Conservation (phyloP, 331 rosid genomes). For the Stylosanthes scabra region DNA sequence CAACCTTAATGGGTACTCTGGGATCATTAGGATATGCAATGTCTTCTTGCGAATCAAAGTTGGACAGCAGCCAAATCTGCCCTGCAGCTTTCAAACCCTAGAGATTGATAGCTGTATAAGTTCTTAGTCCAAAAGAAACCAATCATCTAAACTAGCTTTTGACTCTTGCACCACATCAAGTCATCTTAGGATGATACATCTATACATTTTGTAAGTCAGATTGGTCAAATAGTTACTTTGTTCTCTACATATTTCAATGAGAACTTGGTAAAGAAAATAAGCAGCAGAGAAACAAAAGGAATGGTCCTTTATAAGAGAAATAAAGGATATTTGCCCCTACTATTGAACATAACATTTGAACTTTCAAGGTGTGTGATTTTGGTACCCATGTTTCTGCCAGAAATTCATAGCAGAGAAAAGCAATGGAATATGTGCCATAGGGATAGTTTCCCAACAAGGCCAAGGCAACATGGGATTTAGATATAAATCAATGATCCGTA, state of each 20-base stretch:
- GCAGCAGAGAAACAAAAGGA: background rate
- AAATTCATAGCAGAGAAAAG: background rate
- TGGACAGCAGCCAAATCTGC: conserved; percentile 91
- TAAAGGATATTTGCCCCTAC: background rate
- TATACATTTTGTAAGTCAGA: conserved; percentile 12
- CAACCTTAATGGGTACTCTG: conserved; percentile 76
- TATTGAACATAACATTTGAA: background rate
- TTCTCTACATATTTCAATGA: conserved; percentile 10
- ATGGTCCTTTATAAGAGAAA: background rate
- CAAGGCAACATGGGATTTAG: conserved; percentile 14
- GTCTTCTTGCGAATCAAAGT: conserved; percentile 98
- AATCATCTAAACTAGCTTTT: conserved; percentile 32
- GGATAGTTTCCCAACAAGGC: background rate
- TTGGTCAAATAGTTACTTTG: conserved; percentile 14
- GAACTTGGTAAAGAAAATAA: background rate
- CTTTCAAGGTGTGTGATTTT: conserved; percentile 6
- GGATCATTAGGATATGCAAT: conserved; percentile 97
- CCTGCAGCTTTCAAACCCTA: conserved; percentile 83
- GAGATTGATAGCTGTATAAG: conserved; percentile 33
- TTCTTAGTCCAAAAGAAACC: conserved; percentile 32
- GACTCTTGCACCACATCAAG: conserved; percentile 20
- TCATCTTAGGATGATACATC: conserved; percentile 7
- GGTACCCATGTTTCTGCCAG: background rate
- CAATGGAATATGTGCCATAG: conserved; percentile 7
- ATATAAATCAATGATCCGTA: background rate